Evolutionary conservation across 805 yeast genomes (phyloP).

Genomic region (Tetrapisispora taiwanensis): DNA sequence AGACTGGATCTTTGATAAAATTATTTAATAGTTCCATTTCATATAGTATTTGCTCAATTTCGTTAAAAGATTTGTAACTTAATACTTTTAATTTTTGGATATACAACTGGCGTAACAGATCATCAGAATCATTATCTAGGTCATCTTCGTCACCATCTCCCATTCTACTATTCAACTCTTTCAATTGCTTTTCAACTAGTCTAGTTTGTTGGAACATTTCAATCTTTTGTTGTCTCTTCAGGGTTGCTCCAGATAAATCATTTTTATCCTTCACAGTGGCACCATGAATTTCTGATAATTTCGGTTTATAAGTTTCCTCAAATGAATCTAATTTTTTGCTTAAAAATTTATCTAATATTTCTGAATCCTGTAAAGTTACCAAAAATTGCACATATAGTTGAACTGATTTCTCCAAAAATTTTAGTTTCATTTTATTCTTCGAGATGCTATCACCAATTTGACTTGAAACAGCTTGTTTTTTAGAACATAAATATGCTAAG

Average conservation of each 20-base stretch:
- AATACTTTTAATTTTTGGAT: conserved; percentile 45
- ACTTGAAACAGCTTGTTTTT: conserved; percentile 18
- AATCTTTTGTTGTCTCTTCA: conserved; percentile 62
- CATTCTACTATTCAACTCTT: conserved; percentile 28
- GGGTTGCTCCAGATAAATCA: conserved; percentile 23
- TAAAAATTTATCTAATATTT: conserved; percentile 34
- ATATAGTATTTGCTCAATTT: conserved; percentile 49
- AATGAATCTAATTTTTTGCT: conserved; percentile 32
- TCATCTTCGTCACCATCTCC: conserved; percentile 28
- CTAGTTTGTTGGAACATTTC: conserved; percentile 54
- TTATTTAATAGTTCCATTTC: conserved; percentile 55
- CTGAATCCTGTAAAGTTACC: conserved; percentile 36
- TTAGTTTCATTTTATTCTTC: conserved; percentile 23
- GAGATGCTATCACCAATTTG: conserved; percentile 5
- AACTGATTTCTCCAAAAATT: conserved; percentile 35
- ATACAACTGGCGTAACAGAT: conserved; percentile 44
- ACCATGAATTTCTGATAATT: conserved; percentile 23
- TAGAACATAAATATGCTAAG: conserved; percentile 34
- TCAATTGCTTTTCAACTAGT: conserved; percentile 38
- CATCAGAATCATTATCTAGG: conserved; percentile 55
- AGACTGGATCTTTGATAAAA: conserved; percentile 23
- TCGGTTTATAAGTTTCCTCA: conserved; percentile 33
- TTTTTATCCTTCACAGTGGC: conserved; percentile 10
- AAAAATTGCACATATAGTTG: conserved; percentile 38
- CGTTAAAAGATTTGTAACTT: conserved; percentile 43